These are phyloP conservation scores for Claviceps purpurea DNA, from an alignment of 2,329 filamentous ascomycete species.

Conservation along the genomic window DNA sequence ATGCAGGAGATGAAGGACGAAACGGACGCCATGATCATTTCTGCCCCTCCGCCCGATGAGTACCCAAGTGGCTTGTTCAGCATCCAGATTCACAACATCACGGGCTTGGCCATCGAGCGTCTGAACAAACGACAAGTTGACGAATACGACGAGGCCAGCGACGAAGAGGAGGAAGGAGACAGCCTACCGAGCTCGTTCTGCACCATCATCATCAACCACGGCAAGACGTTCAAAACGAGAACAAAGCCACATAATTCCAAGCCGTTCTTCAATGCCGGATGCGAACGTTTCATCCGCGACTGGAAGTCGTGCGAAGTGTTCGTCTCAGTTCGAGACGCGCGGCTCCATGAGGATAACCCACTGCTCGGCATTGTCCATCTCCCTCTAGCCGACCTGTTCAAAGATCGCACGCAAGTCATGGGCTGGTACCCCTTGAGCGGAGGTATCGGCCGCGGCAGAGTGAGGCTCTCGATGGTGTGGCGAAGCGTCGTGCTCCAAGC, in stretches of 20 bases:
- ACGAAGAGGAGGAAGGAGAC: conserved; percentile 48
- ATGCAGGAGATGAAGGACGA: conserved; percentile 48
- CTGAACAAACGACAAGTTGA: conserved; percentile 41
- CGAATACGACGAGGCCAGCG: conserved; percentile 31
- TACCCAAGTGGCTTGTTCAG: conserved; percentile 55
- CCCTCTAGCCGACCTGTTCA: conserved; percentile 47
- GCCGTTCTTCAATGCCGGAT: conserved; percentile 67
- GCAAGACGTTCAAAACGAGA: conserved; percentile 54
- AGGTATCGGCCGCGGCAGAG: conserved; percentile 58
- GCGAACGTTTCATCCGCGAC: conserved; percentile 57
- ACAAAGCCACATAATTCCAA: conserved; percentile 69
- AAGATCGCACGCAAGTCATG: conserved; percentile 49
- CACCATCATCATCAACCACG: conserved; percentile 60
- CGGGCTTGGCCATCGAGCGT: conserved; percentile 48
- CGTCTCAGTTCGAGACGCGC: conserved; percentile 51
- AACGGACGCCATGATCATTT: conserved; percentile 53
- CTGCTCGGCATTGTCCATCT: conserved; percentile 59
- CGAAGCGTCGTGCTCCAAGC: conserved; percentile 52
- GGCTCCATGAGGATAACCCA: conserved; percentile 56
- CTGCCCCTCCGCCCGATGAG: conserved; percentile 47
- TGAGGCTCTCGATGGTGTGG: conserved; percentile 60
- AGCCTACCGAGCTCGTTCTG: conserved; percentile 59
- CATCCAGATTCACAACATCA: conserved; percentile 61
- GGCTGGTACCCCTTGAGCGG: conserved; percentile 54
- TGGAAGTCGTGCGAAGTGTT: conserved; percentile 56